Evolutionary conservation across 805 yeast genomes (phyloP).

Genomic region (Sungouiella thailandica): DNA sequence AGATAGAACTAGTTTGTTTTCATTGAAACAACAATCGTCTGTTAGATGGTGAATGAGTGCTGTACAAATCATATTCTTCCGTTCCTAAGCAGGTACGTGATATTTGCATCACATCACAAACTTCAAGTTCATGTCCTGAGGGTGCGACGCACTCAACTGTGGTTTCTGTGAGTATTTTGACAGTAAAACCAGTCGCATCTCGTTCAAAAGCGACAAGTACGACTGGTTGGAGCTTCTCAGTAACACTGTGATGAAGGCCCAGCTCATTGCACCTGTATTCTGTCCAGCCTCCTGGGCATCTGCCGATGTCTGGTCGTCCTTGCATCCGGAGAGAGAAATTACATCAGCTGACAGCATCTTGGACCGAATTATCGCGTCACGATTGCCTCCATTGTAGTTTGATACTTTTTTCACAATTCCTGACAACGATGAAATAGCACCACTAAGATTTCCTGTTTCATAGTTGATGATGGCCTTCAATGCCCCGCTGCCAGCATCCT

Average conservation of each 20-base stretch:
- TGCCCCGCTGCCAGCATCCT: slow-evolving; percentile 69
- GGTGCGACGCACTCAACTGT: slow-evolving; percentile 76
- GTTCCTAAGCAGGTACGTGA: no score
- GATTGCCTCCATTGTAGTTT: slow-evolving; percentile 14
- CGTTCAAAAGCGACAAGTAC: slow-evolving; percentile 63
- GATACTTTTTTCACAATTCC: slow-evolving; percentile 31
- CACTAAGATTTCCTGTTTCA: slow-evolving; percentile 30
- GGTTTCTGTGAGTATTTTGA: slow-evolving; percentile 77
- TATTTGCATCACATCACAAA: slow-evolving; percentile 27
- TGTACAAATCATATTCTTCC: no score
- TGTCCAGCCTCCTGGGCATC: slow-evolving; percentile 70
- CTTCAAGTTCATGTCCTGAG: slow-evolving; percentile 53
- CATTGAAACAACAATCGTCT: no score
- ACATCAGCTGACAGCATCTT: slow-evolving; percentile 77
- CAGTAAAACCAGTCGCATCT: slow-evolving; percentile 58
- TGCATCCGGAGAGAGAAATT: slow-evolving; percentile 73
- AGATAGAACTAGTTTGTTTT: no score
- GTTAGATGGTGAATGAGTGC: no score
- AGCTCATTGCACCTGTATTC: slow-evolving; percentile 83
- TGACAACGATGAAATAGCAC: slow-evolving; percentile 32
- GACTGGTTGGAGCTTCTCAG: slow-evolving; percentile 58
- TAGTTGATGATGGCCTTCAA: slow-evolving; percentile 26
- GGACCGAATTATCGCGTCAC: slow-evolving; percentile 35
- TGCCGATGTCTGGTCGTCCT: slow-evolving; percentile 75
- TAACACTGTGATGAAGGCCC: slow-evolving; percentile 67